Percentiles rank a stretch among this genome's conserved stretches.
These are phyloP conservation scores for Debaryomyces coudertii DNA, from an alignment of 1,139 yeast genomes.

Conservation along the genomic window DNA sequence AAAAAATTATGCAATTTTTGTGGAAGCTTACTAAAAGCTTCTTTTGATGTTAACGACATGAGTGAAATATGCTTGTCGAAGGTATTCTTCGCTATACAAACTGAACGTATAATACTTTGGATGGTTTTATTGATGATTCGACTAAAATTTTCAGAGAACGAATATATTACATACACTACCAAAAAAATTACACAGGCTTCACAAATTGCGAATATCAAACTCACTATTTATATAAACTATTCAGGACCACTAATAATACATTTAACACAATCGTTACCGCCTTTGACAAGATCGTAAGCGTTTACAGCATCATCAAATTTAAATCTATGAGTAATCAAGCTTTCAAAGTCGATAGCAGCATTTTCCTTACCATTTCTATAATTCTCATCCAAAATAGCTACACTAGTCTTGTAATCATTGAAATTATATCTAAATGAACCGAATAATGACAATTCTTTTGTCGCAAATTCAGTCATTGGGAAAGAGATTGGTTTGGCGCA, in stretches of 20 bases:
- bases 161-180: constrained; percentile 1
- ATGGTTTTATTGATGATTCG: neutral
- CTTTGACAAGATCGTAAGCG: constrained; percentile 74
- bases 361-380: constrained; percentile 63
- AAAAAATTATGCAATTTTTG: constrained; percentile 73
- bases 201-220: constrained; percentile 1
- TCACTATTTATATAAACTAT: constrained; percentile 16
- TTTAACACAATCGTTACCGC: constrained; percentile 48
- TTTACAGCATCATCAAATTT: constrained; percentile 72
- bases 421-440: constrained; percentile 84
- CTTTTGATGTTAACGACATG: constrained; percentile 35
- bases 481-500: constrained; percentile 66
- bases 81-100: neutral
- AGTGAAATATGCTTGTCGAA: constrained; percentile 5
- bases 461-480: constrained; percentile 74
- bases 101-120: neutral
- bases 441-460: constrained; percentile 68
- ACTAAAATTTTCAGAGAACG: constrained; percentile 5
- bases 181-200: neutral
- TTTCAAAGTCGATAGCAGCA: constrained; percentile 46
- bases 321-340: constrained; percentile 78
- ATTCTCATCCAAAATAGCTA: constrained; percentile 60
- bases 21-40: constrained; percentile 67
- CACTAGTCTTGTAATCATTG: constrained; percentile 78
- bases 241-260: constrained; percentile 52